Evolutionary conservation across 2,329 filamentous ascomycete species (phyloP).

Genomic region (Domatiomyces catenatus): DNA sequence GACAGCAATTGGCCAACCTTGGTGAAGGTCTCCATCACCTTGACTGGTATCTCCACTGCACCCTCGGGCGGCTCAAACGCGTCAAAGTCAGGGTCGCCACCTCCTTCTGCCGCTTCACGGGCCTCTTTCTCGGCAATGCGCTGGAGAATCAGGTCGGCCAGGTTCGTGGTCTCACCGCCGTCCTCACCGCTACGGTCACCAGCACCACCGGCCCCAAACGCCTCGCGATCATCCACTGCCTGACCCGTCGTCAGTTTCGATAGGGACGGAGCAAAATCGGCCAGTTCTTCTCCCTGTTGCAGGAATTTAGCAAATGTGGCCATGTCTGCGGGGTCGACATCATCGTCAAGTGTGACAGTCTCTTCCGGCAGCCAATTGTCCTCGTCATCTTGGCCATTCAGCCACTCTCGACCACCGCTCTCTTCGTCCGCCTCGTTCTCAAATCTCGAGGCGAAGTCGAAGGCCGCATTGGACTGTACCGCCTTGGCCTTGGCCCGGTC

Average conservation of each 20-base stretch:
- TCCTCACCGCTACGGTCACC: conserved; percentile 27
- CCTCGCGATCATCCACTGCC: not conserved
- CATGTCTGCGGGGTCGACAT: conserved; percentile 77
- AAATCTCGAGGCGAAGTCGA: conserved; percentile 66
- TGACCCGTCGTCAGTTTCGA: conserved; percentile 21
- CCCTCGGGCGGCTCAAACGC: conserved; percentile 45
- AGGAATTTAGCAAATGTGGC: conserved; percentile 87
- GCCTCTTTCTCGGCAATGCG: conserved; percentile 90
- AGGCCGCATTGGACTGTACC: conserved; percentile 44
- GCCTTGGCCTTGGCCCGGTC: conserved; percentile 20
- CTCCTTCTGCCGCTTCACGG: conserved; percentile 33
- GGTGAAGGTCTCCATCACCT: conserved; percentile 63
- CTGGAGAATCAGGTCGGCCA: conserved; percentile 82
- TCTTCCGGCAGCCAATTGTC: conserved; percentile 47
- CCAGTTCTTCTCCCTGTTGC: conserved; percentile 42
- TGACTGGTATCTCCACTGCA: conserved; percentile 70
- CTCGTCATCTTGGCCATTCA: conserved; percentile 53
- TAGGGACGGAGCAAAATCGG: conserved; percentile 14
- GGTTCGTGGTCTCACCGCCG: conserved; percentile 49
- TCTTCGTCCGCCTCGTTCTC: conserved; percentile 36
- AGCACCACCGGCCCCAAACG: conserved; percentile 6
- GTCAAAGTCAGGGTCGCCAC: conserved; percentile 27
- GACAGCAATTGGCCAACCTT: conserved; percentile 77
- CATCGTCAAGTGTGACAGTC: conserved; percentile 47
- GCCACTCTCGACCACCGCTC: conserved; percentile 33